Percentiles rank a stretch among this genome's conserved stretches.
phyloP scores from a whole-genome alignment of 2,329 filamentous ascomycete species.

The Eutypa lata region DNA sequence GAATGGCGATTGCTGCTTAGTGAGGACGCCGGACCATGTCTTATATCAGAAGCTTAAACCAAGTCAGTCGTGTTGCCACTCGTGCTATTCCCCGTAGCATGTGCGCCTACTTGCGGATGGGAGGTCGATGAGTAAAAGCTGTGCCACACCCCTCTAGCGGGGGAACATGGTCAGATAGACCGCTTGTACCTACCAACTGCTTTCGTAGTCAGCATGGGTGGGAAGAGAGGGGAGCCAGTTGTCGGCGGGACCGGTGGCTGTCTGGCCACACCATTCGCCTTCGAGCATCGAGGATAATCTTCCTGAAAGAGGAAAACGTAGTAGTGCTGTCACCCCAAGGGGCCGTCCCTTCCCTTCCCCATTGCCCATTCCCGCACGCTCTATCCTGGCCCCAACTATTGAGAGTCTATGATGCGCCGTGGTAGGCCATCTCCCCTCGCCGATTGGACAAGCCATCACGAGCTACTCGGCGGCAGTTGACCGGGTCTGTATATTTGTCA shows the following conservation, averaged over 20 bases:
- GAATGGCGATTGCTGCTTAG: background rate
- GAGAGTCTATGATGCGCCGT: background rate
- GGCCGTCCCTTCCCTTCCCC: background rate
- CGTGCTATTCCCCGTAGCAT: background rate
- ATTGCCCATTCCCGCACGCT: background rate
- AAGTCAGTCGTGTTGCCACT: background rate
- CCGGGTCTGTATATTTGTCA: background rate
- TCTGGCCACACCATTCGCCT: background rate
- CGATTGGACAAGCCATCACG: background rate
- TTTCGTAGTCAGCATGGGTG: background rate
- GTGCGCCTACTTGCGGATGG: background rate
- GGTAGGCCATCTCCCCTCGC: background rate
- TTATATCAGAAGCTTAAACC: background rate
- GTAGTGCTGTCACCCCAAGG: background rate
- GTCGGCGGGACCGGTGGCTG: background rate
- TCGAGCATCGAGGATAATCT: background rate
- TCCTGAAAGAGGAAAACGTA: constrained; percentile 1
- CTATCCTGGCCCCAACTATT: background rate
- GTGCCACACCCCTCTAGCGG: background rate
- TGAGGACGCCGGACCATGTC: background rate
- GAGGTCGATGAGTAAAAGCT: background rate
- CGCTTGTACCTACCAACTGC: background rate
- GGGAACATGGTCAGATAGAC: background rate
- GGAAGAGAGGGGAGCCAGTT: background rate
- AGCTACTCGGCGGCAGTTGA: background rate